phyloP scores from a whole-genome alignment of 257 asterid species.

The Nicotiana paniculata region DNA sequence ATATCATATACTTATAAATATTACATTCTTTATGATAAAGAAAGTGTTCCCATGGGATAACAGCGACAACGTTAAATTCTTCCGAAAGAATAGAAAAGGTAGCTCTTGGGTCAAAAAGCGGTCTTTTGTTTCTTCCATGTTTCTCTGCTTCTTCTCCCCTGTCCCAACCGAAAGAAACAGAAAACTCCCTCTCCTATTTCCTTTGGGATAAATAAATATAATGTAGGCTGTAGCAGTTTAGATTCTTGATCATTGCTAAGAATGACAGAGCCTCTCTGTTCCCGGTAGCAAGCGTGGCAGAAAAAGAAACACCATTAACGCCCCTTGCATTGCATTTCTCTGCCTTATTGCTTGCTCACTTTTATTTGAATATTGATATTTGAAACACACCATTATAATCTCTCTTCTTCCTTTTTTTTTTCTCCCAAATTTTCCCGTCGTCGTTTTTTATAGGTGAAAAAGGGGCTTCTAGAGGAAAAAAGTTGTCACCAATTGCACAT shows the following conservation, averaged over 20 bases:
- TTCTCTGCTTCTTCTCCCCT: not conserved
- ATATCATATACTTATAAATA: not conserved
- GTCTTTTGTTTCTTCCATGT: not conserved
- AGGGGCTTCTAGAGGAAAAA: not conserved
- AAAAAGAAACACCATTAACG: not conserved
- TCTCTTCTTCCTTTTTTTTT: not conserved
- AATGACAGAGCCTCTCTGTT: not conserved
- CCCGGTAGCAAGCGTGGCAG: not conserved
- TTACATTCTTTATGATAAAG: not conserved
- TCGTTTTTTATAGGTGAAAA: not conserved
- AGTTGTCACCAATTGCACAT: not conserved
- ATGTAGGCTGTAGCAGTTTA: not conserved
- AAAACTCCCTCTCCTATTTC: not conserved
- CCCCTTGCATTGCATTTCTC: not conserved
- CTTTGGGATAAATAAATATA: not conserved
- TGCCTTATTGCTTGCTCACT: not conserved
- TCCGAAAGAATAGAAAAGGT: not conserved
- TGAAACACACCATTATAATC: not conserved
- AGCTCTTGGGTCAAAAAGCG: not conserved
- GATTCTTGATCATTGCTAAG: not conserved
- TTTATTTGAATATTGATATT: not conserved
- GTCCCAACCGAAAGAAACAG: not conserved
- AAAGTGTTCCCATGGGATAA: not conserved
- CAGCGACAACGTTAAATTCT: not conserved
- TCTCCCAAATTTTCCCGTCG: not conserved